Base-by-base conservation (phyloP, 441 rosid genomes). In the Isatis lusitanica region DNA sequence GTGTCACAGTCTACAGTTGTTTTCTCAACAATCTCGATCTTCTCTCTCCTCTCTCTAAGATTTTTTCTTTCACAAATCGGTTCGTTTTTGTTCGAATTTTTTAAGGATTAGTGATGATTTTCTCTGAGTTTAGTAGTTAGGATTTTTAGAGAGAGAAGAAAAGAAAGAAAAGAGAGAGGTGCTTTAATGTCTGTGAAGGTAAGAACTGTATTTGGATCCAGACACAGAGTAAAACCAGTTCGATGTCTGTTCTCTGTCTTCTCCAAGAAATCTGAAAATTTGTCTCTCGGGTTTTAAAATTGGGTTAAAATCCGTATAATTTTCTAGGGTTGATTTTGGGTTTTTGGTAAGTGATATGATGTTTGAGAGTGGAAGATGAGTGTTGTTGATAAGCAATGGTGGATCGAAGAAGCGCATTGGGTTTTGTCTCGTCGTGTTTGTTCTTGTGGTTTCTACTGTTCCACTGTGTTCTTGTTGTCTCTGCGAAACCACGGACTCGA, bases 351-450 rank as follows among this genome's bases (percentile, higher is more conserved):
- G 56, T 76, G 62, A 55, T 6, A 36, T 38, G 71, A 80, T 68
- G 76, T 38, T 38, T 10, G 42, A 38, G 42, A 38, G 9, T 48
- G 63, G 76, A 70, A 68, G 43, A 72, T 78, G 81, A 76, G 71
- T 57, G 74, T 68, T 74, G 69, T 44, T 44, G 24, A 76, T 62
- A 77, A 88, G 81, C 86, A 81, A 89, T 91, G 94, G 87, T 78
- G 80, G 88, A 86, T 83, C 87, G 66, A 55, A 75, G 81, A 77
- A 75, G 74, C 63, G 67, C 66, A 52, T 52, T 73, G 74, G 81
- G 80, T 79, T 81, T 82, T 39, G 70, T 82, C 13, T 75, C 69
- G 73, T 12, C 81, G 39, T 12, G 78, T 40, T 66, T 80, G 24
- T 67, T 81, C 66, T 60, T 83, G 39, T 65, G 31, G 5, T 58